Evolutionary conservation across 306 rosid species (phyloP).

Genomic region (Cicer judaicum): DNA sequence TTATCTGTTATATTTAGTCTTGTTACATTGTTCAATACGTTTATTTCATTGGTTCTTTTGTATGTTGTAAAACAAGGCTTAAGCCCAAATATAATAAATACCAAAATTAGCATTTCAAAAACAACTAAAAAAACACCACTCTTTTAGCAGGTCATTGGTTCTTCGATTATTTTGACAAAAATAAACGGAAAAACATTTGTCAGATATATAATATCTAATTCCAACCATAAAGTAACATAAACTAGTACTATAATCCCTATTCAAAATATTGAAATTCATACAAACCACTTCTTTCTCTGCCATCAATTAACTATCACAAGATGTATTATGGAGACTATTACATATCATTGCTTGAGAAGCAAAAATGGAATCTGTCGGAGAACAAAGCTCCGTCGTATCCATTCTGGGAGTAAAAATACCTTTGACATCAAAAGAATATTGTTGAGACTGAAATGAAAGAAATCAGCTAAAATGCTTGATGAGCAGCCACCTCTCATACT

Average conservation of each 20-base stretch:
- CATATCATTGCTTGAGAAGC: slow-evolving; percentile 43
- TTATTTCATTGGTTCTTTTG: not conserved
- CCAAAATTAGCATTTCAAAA: slow-evolving; percentile 2
- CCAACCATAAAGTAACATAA: not conserved
- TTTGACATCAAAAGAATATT: slow-evolving; percentile 35
- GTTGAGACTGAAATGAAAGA: slow-evolving; percentile 32
- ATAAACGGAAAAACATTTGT: slow-evolving; percentile 15
- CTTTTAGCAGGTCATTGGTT: not conserved
- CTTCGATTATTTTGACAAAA: no score
- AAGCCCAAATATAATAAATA: not conserved
- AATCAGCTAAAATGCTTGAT: slow-evolving; percentile 38
- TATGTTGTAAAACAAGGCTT: not conserved
- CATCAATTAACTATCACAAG: slow-evolving; percentile 30
- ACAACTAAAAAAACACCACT: not conserved
- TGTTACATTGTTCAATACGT: not conserved
- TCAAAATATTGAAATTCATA: slow-evolving; percentile 17
- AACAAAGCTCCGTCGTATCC: slow-evolving; percentile 34
- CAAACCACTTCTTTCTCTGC: not conserved
- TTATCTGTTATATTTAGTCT: not conserved
- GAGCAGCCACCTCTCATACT: slow-evolving; percentile 35
- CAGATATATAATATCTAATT: slow-evolving; percentile 24
- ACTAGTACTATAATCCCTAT: slow-evolving; percentile 27
- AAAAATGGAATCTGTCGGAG: slow-evolving; percentile 37
- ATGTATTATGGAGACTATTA: slow-evolving; percentile 11
- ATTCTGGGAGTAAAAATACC: slow-evolving; percentile 34